Base-by-base conservation (phyloP, 2,329 filamentous ascomycete species). In the Mycosphaerella arachidis region DNA sequence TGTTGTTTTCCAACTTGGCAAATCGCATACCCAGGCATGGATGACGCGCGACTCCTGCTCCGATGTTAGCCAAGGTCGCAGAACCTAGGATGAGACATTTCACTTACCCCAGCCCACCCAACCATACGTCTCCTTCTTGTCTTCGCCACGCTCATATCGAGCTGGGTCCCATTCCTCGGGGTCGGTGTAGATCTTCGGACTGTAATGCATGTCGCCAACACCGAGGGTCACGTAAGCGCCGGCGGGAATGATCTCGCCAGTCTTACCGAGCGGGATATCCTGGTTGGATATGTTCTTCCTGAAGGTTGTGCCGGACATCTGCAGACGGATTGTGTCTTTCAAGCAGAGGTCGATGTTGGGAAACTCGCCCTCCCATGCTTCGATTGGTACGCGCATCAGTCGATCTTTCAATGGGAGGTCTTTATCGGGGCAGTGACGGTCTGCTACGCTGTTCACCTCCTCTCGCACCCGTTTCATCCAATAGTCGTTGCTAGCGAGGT, bases 301-400 rank as follows among this genome's bases (percentile, higher is more conserved):
- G 67, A 85, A 81, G 0, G 76, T 74, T 0, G 77, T 74, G 6
- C 83, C 83, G 0, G 76, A 70, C 7, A 78, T 64, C 33, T 78
- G 78, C 27, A 85, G 63, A 2, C 83, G 78, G 59, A 86, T 83
- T 13, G 76, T 77, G 61, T 86, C 84, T 45, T 77, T 76, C 40
- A 86, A 72, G 50, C 78, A 81, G 29, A 82, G 58, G 59, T 84
- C 79, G 33, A 85, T 72, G 6, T 77, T 60, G 0, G 82, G 81
- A 60, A 86, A 84, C 18, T 82, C 79, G 12, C 69, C 55, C 67
- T 86, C 83, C 83, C 83, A 86, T 0, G 78, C 79, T 13, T 83
- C 80, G 30, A 84, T 68, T 0, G 76, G 75, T 0, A 86, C 71
- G 1, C 73, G 67, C 37, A 74, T 70, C 1, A 86, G 69, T 20